Base-by-base conservation (phyloP, 768 basidiomycete genomes). In the Termitomyces sp. region DNA sequence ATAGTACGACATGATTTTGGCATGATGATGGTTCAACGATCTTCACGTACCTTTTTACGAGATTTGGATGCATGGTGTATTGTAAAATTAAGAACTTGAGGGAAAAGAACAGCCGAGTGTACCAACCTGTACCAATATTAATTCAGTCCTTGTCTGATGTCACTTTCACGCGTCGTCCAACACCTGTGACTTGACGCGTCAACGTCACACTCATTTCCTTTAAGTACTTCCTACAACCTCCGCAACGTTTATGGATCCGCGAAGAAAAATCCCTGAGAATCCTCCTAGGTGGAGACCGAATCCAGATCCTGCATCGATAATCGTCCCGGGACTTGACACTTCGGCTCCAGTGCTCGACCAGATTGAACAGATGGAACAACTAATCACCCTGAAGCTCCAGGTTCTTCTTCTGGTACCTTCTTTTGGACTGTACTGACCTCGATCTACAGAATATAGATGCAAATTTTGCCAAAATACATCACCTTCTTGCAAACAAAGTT, bases 341-440 rank as follows among this genome's bases (percentile, higher is more conserved):
- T 79, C 76, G 11, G 89, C 90, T 24, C 80, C 90, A 22, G 77
- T 86, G 28, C 82, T 82, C 61, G 93, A 89, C 68, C 95, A 97
- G 76, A 89, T 94, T 57, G 94, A 96, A 69, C 92, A 96, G 74
- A 93, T 97, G 60, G 96, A 98, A 74, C 96, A 97, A 71, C 81
- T 96, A 68, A 96, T 96, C 63, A 95, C 96, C 9, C 82, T 95
- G 56, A 90, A 94, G 66, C 79, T 98, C 12, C 95, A 96, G 84
- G 93, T 90, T 58, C 65, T 72, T 57, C 22, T 49, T 53, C 22
- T 55, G 46, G 52, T 56, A 9, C n/a, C 38, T 12, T 22, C n/a
- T 33, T 4, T 33, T n/a, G 12, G 32, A 4, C 4, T 55, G 35
- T 13, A 39, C 24, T 50, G 49, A 57, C 32, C 28, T 15, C 11